phyloP scores from a whole-genome alignment of 495 filamentous ascomycete species.

The Penicillium samsonianum region DNA sequence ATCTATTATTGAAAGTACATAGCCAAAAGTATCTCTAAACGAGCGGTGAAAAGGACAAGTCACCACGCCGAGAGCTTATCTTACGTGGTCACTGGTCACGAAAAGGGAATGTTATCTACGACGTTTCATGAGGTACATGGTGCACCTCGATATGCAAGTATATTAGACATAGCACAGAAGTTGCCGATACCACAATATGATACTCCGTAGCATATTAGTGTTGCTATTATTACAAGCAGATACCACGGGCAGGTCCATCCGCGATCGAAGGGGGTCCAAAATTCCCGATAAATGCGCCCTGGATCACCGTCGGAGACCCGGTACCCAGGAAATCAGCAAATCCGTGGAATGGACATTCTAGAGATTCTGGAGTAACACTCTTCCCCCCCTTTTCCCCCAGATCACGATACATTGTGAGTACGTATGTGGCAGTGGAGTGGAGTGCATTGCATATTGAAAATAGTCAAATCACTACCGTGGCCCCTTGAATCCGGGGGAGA shows the following conservation, averaged over 20 bases:
- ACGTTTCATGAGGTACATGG: constrained; percentile 3
- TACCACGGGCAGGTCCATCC: constrained; percentile 2
- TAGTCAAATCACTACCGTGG: not conserved
- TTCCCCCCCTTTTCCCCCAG: constrained; percentile 4
- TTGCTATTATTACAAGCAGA: not conserved
- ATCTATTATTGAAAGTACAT: not conserved
- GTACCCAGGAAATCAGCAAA: constrained; percentile 9
- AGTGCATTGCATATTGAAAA: constrained; percentile 13
- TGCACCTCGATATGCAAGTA: constrained; percentile 3
- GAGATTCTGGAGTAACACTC: not conserved
- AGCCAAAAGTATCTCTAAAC: not conserved
- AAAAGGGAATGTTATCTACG: constrained; percentile 7
- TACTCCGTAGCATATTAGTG: not conserved
- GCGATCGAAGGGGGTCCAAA: constrained; percentile 1
- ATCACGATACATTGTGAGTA: not conserved
- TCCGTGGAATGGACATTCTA: constrained; percentile 12
- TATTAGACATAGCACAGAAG: not conserved
- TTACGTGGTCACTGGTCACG: not conserved
- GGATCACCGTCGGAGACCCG: constrained; percentile 7
- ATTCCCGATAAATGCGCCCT: not conserved
- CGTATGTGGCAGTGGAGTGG: constrained; percentile 5
- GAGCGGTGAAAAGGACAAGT: constrained; percentile 14
- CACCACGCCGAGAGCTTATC: constrained; percentile 5
- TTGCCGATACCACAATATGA: not conserved
- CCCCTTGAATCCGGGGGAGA: constrained; percentile 18